Conservation (phyloP, 345 rosid species). For the Brassica napus region Da-Ae NC_063449.1:43692501-43693000, state of each 20-base stretch:
- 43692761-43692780: conserved; percentile 19
- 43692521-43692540: conserved; percentile 35
- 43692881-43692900: conserved; percentile 19
- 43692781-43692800: not conserved
- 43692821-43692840: not conserved
- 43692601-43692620: conserved; percentile 23
- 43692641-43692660: conserved; percentile 19
- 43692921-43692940: conserved; percentile 2
- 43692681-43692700: conserved; percentile 11
- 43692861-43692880: conserved; percentile 9
- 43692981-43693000: not conserved
- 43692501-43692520: conserved; percentile 30
- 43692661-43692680: conserved; percentile 34
- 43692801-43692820: not conserved
- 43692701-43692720: conserved; percentile 33
- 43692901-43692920: conserved; percentile 27
- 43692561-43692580: conserved; percentile 35
- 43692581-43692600: conserved; percentile 29
- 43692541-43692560: conserved; percentile 42
- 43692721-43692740: conserved; percentile 12
- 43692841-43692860: not conserved
- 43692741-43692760: conserved; percentile 8
- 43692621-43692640: not conserved
- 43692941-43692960: not conserved
- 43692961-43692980: not conserved